Conservation (phyloP, 805 yeast species). For the Metschnikowia similis region DNA sequence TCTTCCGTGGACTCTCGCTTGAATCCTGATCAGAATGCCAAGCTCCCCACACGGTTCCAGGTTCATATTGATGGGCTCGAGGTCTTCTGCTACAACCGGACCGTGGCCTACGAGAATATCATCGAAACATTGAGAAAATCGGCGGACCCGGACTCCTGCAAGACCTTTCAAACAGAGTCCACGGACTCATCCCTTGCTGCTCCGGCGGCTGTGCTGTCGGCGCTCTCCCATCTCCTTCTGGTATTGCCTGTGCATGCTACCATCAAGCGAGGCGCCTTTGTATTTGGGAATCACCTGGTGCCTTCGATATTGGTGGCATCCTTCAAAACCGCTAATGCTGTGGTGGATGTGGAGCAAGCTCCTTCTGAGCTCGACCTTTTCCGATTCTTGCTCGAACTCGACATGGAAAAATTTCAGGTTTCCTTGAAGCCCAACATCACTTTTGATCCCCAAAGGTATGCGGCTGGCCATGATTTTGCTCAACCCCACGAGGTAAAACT, state of each 20-base stretch:
- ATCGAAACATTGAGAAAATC: conserved; percentile 33
- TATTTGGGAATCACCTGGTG: conserved; percentile 76
- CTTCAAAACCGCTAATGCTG: conserved; percentile 50
- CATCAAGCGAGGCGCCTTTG: conserved; percentile 64
- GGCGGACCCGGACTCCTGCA: not conserved
- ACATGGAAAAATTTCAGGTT: conserved; percentile 50
- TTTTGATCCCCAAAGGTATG: conserved; percentile 33
- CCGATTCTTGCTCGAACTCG: conserved; percentile 42
- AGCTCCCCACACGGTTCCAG: conserved; percentile 53
- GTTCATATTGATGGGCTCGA: conserved; percentile 75
- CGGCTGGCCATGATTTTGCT: not conserved
- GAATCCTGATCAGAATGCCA: conserved; percentile 33
- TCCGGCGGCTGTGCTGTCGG: conserved; percentile 1
- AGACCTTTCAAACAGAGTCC: conserved; percentile 6
- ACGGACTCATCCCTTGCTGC: conserved; percentile 1
- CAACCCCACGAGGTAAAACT: not conserved
- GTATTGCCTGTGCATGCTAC: conserved; percentile 60
- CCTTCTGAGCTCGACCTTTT: conserved; percentile 52
- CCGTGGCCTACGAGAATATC: conserved; percentile 68
- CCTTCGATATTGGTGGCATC: conserved; percentile 67
- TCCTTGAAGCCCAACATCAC: conserved; percentile 68
- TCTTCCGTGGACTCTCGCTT: conserved; percentile 12
- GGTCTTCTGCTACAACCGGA: conserved; percentile 75
- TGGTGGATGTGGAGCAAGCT: conserved; percentile 51
- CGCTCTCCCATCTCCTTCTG: conserved; percentile 18